These are phyloP conservation scores for Solanum gandarillasii DNA, from an alignment of 257 asterid genomes.

Conservation along the genomic window DNA sequence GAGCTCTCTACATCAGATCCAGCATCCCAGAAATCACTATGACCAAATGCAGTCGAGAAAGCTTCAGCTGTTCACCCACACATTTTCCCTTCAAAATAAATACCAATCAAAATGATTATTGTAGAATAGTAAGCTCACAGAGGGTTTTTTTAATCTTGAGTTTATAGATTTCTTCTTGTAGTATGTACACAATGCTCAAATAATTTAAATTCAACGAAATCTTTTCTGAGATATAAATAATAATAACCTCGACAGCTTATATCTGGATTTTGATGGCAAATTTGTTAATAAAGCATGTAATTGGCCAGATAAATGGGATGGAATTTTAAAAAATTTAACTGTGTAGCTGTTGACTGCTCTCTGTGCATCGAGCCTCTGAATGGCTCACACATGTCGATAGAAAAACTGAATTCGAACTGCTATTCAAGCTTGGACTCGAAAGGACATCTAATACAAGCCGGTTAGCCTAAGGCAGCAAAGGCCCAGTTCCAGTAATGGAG, in stretches of 20 bases:
- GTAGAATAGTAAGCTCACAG: neutral
- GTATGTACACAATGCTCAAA: neutral
- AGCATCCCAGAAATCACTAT: neutral
- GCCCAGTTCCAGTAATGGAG: neutral
- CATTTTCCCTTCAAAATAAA: neutral
- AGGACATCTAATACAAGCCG: neutral
- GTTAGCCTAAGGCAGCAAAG: neutral
- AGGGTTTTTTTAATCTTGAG: neutral
- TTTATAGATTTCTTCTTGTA: neutral
- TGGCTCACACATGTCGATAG: neutral
- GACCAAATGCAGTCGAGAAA: neutral
- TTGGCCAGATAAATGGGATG: neutral
- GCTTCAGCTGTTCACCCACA: neutral
- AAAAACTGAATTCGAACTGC: neutral
- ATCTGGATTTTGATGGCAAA: neutral
- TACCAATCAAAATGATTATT: neutral
- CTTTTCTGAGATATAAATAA: neutral
- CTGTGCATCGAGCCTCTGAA: neutral
- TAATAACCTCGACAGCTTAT: neutral
- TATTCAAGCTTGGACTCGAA: neutral
- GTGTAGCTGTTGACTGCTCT: neutral
- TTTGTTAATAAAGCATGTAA: neutral
- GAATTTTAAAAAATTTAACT: neutral
- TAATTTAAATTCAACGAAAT: neutral
- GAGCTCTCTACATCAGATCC: constrained; percentile 65